These are phyloP conservation scores for Conticribra guillardii DNA, from an alignment of 108 stramenopile species.

Conservation along the genomic window DNA sequence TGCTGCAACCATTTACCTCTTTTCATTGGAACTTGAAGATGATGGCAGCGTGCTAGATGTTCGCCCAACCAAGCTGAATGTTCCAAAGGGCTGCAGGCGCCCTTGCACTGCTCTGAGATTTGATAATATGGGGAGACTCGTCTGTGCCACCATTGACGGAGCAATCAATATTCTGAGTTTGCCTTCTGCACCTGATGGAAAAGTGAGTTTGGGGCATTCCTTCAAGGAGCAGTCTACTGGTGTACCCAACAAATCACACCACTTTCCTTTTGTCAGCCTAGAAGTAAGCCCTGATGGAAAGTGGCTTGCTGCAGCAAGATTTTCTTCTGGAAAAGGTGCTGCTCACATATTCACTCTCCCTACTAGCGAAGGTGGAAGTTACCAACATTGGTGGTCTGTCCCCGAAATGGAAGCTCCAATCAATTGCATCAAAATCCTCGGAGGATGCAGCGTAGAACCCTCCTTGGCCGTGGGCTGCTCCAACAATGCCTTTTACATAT, in stretches of 20 bases:
- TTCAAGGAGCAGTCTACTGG: constrained; percentile 39
- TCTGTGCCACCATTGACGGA: constrained; percentile 54
- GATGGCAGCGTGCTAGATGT: constrained; percentile 35
- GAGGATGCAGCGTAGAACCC: constrained; percentile 31
- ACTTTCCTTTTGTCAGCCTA: constrained; percentile 35
- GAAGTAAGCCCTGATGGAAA: constrained; percentile 58
- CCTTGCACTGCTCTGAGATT: constrained; percentile 52
- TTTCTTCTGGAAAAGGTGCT: constrained; percentile 45
- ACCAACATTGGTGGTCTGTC: constrained; percentile 76
- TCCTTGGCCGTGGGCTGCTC: constrained; percentile 73
- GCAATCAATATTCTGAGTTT: constrained; percentile 44
- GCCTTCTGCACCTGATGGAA: constrained; percentile 9
- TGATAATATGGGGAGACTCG: constrained; percentile 19
- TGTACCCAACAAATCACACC: constrained; percentile 24
- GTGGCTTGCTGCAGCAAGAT: constrained; percentile 63
- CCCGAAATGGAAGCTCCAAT: constrained; percentile 63
- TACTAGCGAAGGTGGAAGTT: constrained; percentile 20
- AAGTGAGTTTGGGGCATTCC: constrained; percentile 29
- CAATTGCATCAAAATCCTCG: constrained; percentile 65
- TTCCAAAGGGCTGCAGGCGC: constrained; percentile 25
- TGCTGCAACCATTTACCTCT: constrained; percentile 51
- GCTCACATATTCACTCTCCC: constrained; percentile 57
- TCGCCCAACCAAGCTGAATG: constrained; percentile 39
- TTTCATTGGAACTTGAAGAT: constrained; percentile 47
- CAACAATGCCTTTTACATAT: constrained; percentile 67